Percentiles rank a stretch among this genome's conserved stretches.
Evolutionary conservation across 768 basidiomycete genomes (phyloP).

Genomic region (Agrocybe pediades): DNA sequence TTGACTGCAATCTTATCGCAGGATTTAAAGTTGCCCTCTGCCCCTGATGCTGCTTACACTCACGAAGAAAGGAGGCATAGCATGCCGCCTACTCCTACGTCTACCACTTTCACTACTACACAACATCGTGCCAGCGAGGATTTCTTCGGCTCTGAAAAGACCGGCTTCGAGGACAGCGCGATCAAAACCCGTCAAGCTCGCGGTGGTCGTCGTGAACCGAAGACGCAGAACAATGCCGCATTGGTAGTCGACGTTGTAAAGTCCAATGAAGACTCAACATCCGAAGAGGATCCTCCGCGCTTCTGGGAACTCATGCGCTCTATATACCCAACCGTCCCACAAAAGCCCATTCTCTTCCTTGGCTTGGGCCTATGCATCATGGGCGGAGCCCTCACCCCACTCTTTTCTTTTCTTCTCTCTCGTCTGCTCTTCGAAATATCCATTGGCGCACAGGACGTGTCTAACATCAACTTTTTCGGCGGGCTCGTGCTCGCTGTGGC

Average conservation of each 20-base stretch:
- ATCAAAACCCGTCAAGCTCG: constrained; percentile 28
- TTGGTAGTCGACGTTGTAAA: constrained; percentile 27
- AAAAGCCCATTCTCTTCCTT: constrained; percentile 67
- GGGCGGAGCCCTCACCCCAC: constrained; percentile 84
- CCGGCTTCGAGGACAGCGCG: constrained; percentile 39
- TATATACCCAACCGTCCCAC: constrained; percentile 72
- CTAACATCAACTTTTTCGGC: constrained; percentile 68
- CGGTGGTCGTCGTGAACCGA: constrained; percentile 24
- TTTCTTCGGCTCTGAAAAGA: constrained; percentile 47
- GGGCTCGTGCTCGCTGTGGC: constrained; percentile 74
- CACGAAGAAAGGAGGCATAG: constrained; percentile 45
- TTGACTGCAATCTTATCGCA: constrained; percentile 28
- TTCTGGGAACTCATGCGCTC: constrained; percentile 52
- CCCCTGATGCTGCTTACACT: constrained; percentile 26
- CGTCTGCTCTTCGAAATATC: constrained; percentile 78
- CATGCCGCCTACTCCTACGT: constrained; percentile 65
- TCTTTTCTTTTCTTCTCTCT: constrained; percentile 91
- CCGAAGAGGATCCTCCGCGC: constrained; percentile 22
- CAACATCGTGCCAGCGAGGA: constrained; percentile 9
- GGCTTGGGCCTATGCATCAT: constrained; percentile 71
- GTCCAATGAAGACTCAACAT: not conserved
- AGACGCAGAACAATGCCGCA: constrained; percentile 20
- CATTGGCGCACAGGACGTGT: constrained; percentile 62
- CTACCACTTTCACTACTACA: constrained; percentile 9
- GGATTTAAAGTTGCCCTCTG: constrained; percentile 21